A percentile compares a stretch with the other conserved stretches of the same genome.
Evolutionary conservation across 495 filamentous ascomycete genomes (phyloP).

Genomic region (Daldinia decipiens): DNA sequence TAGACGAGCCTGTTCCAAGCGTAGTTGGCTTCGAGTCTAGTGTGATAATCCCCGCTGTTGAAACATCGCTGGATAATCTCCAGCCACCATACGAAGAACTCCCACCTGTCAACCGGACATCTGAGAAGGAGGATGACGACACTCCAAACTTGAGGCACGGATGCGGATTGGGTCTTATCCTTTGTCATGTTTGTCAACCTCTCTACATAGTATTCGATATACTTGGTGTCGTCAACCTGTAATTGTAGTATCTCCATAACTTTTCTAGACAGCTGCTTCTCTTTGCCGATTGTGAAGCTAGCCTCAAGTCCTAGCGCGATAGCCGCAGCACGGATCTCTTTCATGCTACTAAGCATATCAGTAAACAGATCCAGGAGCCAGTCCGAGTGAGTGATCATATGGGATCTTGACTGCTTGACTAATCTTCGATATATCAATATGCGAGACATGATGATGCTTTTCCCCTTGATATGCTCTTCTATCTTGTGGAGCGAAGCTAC

Average conservation of each 20-base stretch:
- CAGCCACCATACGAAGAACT: constrained; percentile 76
- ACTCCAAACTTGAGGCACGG: constrained; percentile 92
- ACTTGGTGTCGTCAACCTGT: constrained; percentile 64
- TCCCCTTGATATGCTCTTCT: constrained; percentile 79
- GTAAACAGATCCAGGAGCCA: constrained; percentile 87
- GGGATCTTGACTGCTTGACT: constrained; percentile 69
- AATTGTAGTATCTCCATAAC: constrained; percentile 73
- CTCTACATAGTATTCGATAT: constrained; percentile 70
- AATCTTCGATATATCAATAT: constrained; percentile 80
- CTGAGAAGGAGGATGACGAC: constrained; percentile 80
- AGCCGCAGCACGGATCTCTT: constrained; percentile 78
- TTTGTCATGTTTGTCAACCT: constrained; percentile 76
- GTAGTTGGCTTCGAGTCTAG: constrained; percentile 78
- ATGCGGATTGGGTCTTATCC: constrained; percentile 66
- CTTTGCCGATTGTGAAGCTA: constrained; percentile 70
- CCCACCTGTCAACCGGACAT: constrained; percentile 75
- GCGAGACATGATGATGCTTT: constrained; percentile 76
- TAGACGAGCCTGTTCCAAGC: constrained; percentile 89
- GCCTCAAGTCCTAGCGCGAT: constrained; percentile 76
- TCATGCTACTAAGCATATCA: constrained; percentile 79
- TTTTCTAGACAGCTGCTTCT: constrained; percentile 68
- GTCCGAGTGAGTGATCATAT: constrained; percentile 71
- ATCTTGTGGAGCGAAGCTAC: constrained; percentile 74
- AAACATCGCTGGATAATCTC: constrained; percentile 82
- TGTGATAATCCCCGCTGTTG: constrained; percentile 76